Conservation (phyloP, 371 early-diverging fungal species). For the Mortierella sp. region DNA sequence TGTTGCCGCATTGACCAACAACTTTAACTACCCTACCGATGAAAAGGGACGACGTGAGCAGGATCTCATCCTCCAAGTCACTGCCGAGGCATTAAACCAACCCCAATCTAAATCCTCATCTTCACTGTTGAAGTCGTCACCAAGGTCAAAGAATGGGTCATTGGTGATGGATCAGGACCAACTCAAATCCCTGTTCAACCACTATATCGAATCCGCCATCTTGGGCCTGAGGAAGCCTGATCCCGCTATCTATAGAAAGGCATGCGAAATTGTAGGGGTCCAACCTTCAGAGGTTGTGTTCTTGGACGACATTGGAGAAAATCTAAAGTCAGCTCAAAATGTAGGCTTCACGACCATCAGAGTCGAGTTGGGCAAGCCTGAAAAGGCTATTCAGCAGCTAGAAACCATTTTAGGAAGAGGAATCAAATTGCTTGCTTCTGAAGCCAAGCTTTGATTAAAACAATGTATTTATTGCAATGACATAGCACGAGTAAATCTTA, state of each 20-base stretch:
- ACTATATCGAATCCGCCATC: constrained; percentile 42
- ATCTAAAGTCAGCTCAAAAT: constrained; percentile 72
- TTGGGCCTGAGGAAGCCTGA: constrained; percentile 74
- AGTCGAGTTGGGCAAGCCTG: constrained; percentile 69
- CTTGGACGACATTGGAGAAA: constrained; percentile 82
- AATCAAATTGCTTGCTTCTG: constrained; percentile 20
- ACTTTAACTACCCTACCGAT: constrained; percentile 71
- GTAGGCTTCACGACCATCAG: constrained; percentile 76
- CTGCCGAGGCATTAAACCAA: constrained; percentile 60
- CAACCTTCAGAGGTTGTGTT: constrained; percentile 74
- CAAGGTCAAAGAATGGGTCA: constrained; percentile 4
- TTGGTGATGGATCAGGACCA: constrained; percentile 48
- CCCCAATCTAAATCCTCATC: constrained; percentile 53
- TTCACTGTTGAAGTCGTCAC: not conserved
- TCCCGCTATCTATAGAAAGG: constrained; percentile 71
- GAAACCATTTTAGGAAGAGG: constrained; percentile 50
- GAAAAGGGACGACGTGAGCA: constrained; percentile 60
- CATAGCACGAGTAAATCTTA: not conserved
- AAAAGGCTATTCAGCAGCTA: constrained; percentile 69
- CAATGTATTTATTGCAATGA: not conserved
- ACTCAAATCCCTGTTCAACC: constrained; percentile 33
- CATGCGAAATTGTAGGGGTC: constrained; percentile 72
- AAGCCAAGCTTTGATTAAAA: constrained; percentile 20
- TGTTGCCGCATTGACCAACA: constrained; percentile 86
- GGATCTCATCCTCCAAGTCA: constrained; percentile 58